Base-by-base conservation (phyloP, 371 early-diverging fungal species). In the Rhizopus sp. region DNA sequence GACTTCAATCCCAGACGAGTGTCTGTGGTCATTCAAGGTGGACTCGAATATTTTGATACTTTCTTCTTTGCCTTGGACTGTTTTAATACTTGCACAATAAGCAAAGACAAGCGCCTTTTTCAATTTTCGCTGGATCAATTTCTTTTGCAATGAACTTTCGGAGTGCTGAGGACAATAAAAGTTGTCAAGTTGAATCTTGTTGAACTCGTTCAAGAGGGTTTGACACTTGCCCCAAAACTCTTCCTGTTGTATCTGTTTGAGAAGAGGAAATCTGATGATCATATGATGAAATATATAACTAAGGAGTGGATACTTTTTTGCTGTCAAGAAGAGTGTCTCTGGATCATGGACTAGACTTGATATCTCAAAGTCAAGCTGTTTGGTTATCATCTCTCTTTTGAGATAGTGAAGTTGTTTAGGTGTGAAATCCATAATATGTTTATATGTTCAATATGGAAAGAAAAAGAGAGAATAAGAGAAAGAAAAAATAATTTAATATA, bases 201-300 rank as follows among this genome's bases (percentile, higher is more conserved):
- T 54, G 38, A 73, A 67, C 16, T 78, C 75, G 40, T 61, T 54
- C 32, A 78, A 44, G 23, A 78, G 72, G 1, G 65, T 47, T 40
- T 71, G 62, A 30, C 63, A 68, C 35, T 75, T 75, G 10, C 53
- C 44, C 79, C 79, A 78, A 50, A 78, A 78, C 4, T 67, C 48
- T 7, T 60, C 47, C 16, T 68, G 64, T 31, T 63, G 47, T 0
- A 63, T 63, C 16, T 69, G 68, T 15, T 75, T 73, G 10, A 78
- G 49, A 4, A 78, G 50, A 9, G 79, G 79, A 42, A 78, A 78
- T 33, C 70, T 66, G 31, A 62, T 63, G 9, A 78, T 55, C 15
- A 68, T 62, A 17, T 68, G 61, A 8, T 64, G 63, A 48, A 78
- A 78, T 5, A 73, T 50, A 38, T 71, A 75, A 1, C 57, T 55